Percentiles rank a stretch among this genome's conserved stretches.
These are phyloP conservation scores for Dendrobium huoshanense DNA, from an alignment of 106 monocot genomes.

Conservation along the genomic window DNA sequence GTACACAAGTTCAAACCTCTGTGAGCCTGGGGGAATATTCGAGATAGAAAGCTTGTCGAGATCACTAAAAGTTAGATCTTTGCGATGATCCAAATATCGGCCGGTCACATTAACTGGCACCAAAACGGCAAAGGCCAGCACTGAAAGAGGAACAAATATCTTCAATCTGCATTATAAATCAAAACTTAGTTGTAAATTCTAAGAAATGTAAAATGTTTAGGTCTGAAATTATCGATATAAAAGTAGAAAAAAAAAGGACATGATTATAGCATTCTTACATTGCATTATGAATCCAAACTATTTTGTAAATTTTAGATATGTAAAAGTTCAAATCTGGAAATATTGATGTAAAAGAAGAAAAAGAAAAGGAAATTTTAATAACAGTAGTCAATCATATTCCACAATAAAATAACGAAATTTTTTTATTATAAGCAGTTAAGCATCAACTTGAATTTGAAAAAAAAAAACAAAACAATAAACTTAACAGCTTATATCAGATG, in stretches of 20 bases:
- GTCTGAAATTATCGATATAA: neutral
- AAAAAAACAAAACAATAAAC: neutral
- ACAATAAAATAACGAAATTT: neutral
- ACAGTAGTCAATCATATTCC: neutral
- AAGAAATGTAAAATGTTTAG: neutral
- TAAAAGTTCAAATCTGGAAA: neutral
- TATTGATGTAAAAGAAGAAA: neutral
- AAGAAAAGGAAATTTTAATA: neutral
- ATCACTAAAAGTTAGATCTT: conserved; percentile 43
- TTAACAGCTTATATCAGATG: neutral
- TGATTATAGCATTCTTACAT: neutral
- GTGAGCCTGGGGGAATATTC: conserved; percentile 58
- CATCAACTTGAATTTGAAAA: neutral
- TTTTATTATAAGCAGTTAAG: neutral
- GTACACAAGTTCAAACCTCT: conserved; percentile 30
- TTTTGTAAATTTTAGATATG: neutral
- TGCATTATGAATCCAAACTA: neutral
- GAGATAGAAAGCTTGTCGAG: conserved; percentile 96
- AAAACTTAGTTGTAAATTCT: neutral
- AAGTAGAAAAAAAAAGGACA: neutral
- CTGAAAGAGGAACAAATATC: conserved; percentile 68
- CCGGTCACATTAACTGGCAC: conserved; percentile 81
- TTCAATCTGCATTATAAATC: conserved; percentile 53
- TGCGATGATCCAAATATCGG: conserved; percentile 30
- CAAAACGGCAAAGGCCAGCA: conserved; percentile 51